Percentiles rank a stretch among this genome's conserved stretches.
Conservation (phyloP, 2,329 filamentous ascomycete genomes). For the Neurospora sp. region DNA sequence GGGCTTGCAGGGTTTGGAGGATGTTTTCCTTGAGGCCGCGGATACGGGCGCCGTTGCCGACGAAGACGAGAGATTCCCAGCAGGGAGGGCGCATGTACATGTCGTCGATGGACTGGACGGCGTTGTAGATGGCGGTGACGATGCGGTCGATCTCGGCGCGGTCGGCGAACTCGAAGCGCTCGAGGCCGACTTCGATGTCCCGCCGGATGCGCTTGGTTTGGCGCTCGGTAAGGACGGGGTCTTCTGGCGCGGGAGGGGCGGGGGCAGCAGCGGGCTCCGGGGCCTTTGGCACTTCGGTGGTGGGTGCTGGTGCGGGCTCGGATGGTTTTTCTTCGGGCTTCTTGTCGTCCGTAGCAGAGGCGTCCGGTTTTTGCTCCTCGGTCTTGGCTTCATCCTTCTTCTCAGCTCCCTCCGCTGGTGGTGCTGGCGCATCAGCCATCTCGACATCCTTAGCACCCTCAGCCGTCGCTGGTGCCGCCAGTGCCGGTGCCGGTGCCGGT, state of each 20-base stretch:
- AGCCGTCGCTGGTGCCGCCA: constrained; percentile 2
- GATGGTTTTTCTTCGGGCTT: constrained; percentile 3
- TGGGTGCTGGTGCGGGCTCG: constrained; percentile 6
- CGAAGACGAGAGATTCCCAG: constrained; percentile 87
- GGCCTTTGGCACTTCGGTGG: constrained; percentile 7
- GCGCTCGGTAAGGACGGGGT: constrained; percentile 28
- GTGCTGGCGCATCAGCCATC: constrained; percentile 12
- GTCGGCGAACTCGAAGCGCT: constrained; percentile 61
- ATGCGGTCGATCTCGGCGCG: constrained; percentile 73
- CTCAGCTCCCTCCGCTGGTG: not conserved
- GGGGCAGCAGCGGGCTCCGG: constrained; percentile 8
- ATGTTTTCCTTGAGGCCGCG: constrained; percentile 85
- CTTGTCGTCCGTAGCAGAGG: not conserved
- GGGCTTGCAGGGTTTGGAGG: constrained; percentile 64
- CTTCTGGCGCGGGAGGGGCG: constrained; percentile 15
- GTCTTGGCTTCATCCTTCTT: constrained; percentile 9
- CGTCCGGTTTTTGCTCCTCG: constrained; percentile 2
- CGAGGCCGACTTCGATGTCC: constrained; percentile 67
- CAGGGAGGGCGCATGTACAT: constrained; percentile 74
- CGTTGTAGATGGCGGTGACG: constrained; percentile 72
- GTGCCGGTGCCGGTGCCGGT: constrained; percentile 11
- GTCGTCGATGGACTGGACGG: constrained; percentile 74
- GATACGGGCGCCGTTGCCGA: constrained; percentile 71
- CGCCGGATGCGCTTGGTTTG: constrained; percentile 48
- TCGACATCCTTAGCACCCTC: constrained; percentile 13